phyloP scores from a whole-genome alignment of 306 rosid species.

The Sindora glabra region DNA sequence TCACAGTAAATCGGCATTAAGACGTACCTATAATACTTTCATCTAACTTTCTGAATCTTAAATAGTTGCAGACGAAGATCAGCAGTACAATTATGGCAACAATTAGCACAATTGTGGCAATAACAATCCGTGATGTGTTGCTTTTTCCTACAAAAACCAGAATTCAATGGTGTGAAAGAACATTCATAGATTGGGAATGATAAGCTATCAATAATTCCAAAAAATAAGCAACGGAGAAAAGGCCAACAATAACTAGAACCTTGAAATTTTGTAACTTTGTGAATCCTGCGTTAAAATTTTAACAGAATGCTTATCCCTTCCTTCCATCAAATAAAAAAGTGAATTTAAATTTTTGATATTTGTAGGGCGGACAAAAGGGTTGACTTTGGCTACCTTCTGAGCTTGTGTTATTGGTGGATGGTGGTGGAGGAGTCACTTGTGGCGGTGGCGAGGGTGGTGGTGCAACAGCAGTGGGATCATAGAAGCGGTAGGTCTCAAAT shows the following conservation, averaged over 20 bases:
- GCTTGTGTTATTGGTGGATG: background rate
- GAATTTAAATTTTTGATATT: too few species aligned
- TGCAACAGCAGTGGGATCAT: too few species aligned
- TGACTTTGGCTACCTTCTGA: background rate
- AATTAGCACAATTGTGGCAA: background rate
- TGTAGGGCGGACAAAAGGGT: background rate
- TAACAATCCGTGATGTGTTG: background rate
- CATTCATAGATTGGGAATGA: too few species aligned
- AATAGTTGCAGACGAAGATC: background rate
- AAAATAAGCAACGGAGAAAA: background rate
- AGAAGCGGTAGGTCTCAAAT: background rate
- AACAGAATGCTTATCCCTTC: too few species aligned
- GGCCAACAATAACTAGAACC: background rate
- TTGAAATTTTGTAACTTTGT: background rate
- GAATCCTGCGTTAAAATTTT: too few species aligned
- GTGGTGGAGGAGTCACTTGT: background rate
- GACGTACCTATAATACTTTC: background rate
- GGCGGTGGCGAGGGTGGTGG: background rate
- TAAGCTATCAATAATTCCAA: background rate
- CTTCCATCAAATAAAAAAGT: background rate
- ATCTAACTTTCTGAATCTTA: background rate
- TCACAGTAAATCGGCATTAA: background rate
- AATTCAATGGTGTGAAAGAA: background rate
- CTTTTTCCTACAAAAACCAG: conserved; percentile 7
- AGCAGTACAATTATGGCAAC: background rate